A percentile compares a stretch with the other conserved stretches of the same genome.
phyloP scores from a whole-genome alignment of 1,139 yeast genomes.

The Candida neerlandica region DNA sequence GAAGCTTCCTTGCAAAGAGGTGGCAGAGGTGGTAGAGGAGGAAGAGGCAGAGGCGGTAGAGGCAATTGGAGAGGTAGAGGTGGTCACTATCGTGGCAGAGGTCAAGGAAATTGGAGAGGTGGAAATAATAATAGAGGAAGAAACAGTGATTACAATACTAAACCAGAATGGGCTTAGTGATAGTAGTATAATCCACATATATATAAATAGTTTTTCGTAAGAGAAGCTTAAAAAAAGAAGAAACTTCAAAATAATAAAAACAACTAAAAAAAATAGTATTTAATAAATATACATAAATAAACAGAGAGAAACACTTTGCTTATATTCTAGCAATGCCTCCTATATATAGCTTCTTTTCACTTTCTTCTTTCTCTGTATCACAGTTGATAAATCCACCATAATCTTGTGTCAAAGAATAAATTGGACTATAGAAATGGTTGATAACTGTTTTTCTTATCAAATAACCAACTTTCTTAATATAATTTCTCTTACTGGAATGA shows the following conservation, averaged over 20 bases:
- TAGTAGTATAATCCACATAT: neutral
- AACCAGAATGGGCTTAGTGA: constrained; percentile 45
- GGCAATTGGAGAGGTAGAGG: constrained; percentile 21
- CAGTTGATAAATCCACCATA: constrained; percentile 27
- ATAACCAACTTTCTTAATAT: constrained; percentile 18
- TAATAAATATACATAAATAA: neutral
- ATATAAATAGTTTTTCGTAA: neutral
- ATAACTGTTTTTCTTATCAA: constrained; percentile 25
- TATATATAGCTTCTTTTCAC: constrained; percentile 27
- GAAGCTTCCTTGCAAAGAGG: constrained; percentile 44
- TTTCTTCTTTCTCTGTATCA: constrained; percentile 26
- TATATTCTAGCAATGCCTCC: constrained; percentile 30
- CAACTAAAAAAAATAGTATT: neutral
- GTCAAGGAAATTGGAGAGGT: constrained; percentile 17
- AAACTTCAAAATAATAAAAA: neutral
- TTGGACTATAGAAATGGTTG: constrained; percentile 31
- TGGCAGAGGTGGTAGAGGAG: constrained; percentile 35
- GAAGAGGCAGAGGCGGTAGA: constrained; percentile 31
- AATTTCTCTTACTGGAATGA: constrained; percentile 15
- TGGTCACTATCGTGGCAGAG: constrained; percentile 14
- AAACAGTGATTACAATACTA: constrained; percentile 28
- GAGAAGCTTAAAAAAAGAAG: neutral
- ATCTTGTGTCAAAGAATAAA: constrained; percentile 29
- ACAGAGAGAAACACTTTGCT: neutral
- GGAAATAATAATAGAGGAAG: constrained; percentile 10